A percentile compares a stretch with the other conserved stretches of the same genome.
Conservation (phyloP, 2,329 filamentous ascomycete species). For the Rosellinia necatrix region DNA sequence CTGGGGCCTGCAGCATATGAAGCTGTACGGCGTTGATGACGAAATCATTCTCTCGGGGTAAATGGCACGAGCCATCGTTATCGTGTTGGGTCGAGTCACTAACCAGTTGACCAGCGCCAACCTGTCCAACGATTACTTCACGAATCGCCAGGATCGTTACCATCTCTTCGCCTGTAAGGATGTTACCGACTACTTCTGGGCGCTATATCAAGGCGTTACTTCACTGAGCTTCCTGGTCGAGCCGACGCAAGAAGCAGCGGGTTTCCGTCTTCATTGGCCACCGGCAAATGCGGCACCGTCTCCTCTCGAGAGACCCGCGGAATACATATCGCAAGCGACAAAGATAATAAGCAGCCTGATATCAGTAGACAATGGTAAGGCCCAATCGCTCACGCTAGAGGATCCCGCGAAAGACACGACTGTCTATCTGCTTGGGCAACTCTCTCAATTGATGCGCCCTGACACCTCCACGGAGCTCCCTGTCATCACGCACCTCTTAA, state of each 20-base stretch:
- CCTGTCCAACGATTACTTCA: constrained; percentile 92
- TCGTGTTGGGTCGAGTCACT: constrained; percentile 21
- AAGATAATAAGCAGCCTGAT: constrained; percentile 70
- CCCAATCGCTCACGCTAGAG: constrained; percentile 31
- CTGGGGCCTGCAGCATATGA: constrained; percentile 99
- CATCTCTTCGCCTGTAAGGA: constrained; percentile 83
- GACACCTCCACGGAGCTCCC: constrained; percentile 89
- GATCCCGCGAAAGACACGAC: constrained; percentile 61
- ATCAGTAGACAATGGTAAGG: constrained; percentile 49
- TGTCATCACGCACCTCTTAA: constrained; percentile 75
- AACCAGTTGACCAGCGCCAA: constrained; percentile 64
- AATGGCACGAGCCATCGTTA: constrained; percentile 24
- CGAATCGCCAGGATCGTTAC: constrained; percentile 92
- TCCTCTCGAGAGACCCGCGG: constrained; percentile 70
- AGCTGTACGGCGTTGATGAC: constrained; percentile 93
- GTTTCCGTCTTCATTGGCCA: constrained; percentile 75
- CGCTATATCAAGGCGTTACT: constrained; percentile 76
- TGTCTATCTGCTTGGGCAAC: constrained; percentile 85
- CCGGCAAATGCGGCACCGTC: constrained; percentile 72
- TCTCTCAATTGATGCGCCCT: constrained; percentile 80
- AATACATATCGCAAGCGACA: constrained; percentile 73
- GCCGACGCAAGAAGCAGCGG: constrained; percentile 60
- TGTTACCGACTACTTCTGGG: constrained; percentile 81
- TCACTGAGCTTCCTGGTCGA: constrained; percentile 81
- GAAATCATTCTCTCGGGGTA: constrained; percentile 93